A percentile compares a stretch with the other conserved stretches of the same genome.
These are phyloP conservation scores for Yamadazyma diospyri DNA, from an alignment of 1,139 yeast species.

Conservation along the genomic window DNA sequence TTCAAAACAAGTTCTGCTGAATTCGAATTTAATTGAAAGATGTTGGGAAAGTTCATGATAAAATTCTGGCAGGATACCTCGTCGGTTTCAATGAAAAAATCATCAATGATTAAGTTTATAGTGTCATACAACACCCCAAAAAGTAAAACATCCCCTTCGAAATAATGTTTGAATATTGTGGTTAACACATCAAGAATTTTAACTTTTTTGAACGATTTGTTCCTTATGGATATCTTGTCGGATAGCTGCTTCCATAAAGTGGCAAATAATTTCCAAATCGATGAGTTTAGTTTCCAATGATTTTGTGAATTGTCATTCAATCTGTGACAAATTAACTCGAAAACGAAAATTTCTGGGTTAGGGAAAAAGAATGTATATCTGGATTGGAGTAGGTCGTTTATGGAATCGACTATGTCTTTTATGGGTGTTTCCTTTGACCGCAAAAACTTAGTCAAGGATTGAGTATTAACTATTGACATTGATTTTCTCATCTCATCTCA, in stretches of 20 bases:
- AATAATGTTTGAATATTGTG: constrained; percentile 15
- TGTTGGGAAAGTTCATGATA: constrained; percentile 13
- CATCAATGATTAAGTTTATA: constrained; percentile 17
- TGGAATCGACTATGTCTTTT: constrained; percentile 17
- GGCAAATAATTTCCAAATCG: constrained; percentile 48
- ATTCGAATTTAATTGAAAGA: constrained; percentile 10
- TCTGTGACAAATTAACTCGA: constrained; percentile 67
- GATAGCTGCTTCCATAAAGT: constrained; percentile 33
- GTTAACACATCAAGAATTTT: constrained; percentile 19
- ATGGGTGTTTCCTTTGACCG: constrained; percentile 48
- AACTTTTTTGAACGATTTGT: constrained; percentile 34
- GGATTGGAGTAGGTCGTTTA: constrained; percentile 39
- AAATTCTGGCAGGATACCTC: constrained; percentile 19
- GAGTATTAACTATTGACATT: constrained; percentile 31
- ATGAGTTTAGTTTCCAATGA: constrained; percentile 37
- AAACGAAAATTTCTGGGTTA: constrained; percentile 51
- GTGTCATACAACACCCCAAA: constrained; percentile 16
- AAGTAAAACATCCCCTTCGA: constrained; percentile 8
- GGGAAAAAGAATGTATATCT: constrained; percentile 53
- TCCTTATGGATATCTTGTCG: constrained; percentile 16
- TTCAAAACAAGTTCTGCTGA: constrained; percentile 5
- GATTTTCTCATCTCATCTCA: constrained; percentile 10
- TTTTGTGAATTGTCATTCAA: constrained; percentile 44
- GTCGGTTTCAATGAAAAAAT: constrained; percentile 32
- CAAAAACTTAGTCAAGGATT: constrained; percentile 58